Evolutionary conservation across 73 alveolate species (phyloP).

Genomic region (Tetrahymena elliotti): DNA sequence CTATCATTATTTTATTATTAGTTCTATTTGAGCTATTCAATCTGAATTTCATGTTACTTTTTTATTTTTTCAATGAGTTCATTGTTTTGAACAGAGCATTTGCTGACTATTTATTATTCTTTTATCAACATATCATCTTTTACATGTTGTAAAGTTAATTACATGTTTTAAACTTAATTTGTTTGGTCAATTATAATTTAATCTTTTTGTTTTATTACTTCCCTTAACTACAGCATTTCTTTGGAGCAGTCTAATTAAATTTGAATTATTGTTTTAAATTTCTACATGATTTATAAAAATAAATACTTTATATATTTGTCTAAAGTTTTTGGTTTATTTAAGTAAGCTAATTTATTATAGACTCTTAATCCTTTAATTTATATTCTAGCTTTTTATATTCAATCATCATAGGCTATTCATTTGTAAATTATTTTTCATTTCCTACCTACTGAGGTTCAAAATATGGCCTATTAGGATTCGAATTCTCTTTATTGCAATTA

Average conservation of each 20-base stretch:
- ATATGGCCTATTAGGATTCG: background rate
- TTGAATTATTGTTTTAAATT: background rate
- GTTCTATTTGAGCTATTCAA: background rate
- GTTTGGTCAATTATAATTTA: background rate
- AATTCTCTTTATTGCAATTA: background rate
- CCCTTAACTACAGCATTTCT: background rate
- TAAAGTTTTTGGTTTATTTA: background rate
- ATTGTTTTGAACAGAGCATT: background rate
- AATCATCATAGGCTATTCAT: background rate
- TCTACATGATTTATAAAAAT: background rate
- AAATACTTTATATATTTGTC: background rate
- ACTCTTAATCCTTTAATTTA: background rate
- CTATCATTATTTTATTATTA: background rate
- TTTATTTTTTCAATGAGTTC: background rate
- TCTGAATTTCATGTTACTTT: background rate
- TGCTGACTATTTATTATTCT: background rate
- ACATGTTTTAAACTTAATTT: background rate
- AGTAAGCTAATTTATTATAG: background rate
- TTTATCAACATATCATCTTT: background rate
- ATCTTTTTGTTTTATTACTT: background rate
- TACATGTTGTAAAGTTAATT: background rate
- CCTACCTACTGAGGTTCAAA: background rate
- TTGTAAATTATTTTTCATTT: background rate
- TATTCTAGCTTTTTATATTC: background rate
- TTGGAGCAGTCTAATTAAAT: background rate